Base-by-base conservation (phyloP, 2,329 filamentous ascomycete species). In the Phaeoacremonium minimum region DNA sequence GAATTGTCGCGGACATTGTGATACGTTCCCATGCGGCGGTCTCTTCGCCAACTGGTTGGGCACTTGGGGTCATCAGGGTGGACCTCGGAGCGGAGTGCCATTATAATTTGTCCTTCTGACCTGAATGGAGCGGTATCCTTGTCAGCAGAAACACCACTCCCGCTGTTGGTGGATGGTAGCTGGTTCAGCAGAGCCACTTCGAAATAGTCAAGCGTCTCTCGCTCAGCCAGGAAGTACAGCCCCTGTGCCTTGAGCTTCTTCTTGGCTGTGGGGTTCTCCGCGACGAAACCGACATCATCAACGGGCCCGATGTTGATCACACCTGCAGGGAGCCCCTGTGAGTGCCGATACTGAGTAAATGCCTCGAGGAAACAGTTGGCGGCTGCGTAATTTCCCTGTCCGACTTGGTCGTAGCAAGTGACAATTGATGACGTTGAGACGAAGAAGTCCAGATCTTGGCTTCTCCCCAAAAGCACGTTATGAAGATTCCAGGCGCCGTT, bases 401-500 rank as follows among this genome's bases (percentile, higher is more conserved):
- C 43, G 6, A 38, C 26, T 7, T 43, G 37, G 3, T 46, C 53
- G 7, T 50, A 15, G 7, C 47, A 41, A 16, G 43, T 45, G 4
- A 52, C 47, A 12, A 56, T 40, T 13, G 56, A 61, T 6, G 52
- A 56, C 16, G 57, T 46, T 18, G 60, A 37, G 20, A 62, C 48
- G 42, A 61, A 67, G 47, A 62, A 63, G 40, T 63, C 59, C 2
- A 60, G 38, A 6, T 32, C 15, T 8, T 55, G 34, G 17, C 37
- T 28, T n/a, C n/a, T n/a, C 11, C 41, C 33, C 15, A 42, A 37
- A 13, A 60, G 46, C 3, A 49, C 43, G 2, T 54, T 35, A 41
- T 69, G 60, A 1, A 68, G 51, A 36, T 66, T 67, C 52, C 52
- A 59, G 5, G 58, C 57, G 3, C 60, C 60, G 8, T 50, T 28